Evolutionary conservation across 1,139 yeast genomes (phyloP).

Genomic region (Suhomyces maxii): DNA sequence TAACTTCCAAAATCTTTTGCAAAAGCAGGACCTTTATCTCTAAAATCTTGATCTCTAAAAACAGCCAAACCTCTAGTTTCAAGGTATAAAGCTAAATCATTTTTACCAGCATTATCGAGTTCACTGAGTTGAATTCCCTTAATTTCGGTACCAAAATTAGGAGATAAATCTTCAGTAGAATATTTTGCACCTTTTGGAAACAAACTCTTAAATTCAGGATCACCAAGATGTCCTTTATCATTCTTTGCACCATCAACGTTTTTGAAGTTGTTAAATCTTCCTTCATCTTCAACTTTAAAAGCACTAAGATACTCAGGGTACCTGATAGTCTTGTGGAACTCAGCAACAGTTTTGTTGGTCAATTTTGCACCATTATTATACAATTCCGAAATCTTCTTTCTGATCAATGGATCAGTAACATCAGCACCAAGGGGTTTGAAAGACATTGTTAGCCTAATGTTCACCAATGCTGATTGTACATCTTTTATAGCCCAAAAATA

Average conservation of each 20-base stretch:
- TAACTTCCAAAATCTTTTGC: slow-evolving; percentile 30
- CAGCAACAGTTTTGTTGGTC: slow-evolving; percentile 10
- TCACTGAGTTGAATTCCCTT: slow-evolving; percentile 34
- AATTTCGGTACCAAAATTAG: slow-evolving; percentile 35
- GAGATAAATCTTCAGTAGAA: slow-evolving; percentile 24
- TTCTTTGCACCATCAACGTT: slow-evolving; percentile 23
- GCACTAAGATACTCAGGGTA: slow-evolving; percentile 25
- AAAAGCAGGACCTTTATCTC: slow-evolving; percentile 31
- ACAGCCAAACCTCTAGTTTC: slow-evolving; percentile 34
- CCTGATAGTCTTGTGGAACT: slow-evolving; percentile 18
- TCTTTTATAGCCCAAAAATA: no score
- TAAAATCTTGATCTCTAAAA: slow-evolving; percentile 34
- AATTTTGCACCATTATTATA: slow-evolving; percentile 2
- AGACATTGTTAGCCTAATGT: slow-evolving; percentile 1
- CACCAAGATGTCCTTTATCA: slow-evolving; percentile 32
- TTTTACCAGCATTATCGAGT: slow-evolving; percentile 31
- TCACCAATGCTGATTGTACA: no score
- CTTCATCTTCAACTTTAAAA: slow-evolving; percentile 20
- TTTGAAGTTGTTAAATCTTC: slow-evolving; percentile 20
- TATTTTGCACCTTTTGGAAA: slow-evolving; percentile 22
- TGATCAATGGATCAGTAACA: slow-evolving; percentile 13
- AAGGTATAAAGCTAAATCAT: slow-evolving; percentile 33
- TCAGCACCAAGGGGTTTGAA: slow-evolving; percentile 15
- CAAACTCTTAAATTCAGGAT: slow-evolving; percentile 27
- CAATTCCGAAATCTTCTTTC: slow-evolving; percentile 4